Conservation (phyloP, 73 alveolate genomes). For the Effrenium voratum region DNA sequence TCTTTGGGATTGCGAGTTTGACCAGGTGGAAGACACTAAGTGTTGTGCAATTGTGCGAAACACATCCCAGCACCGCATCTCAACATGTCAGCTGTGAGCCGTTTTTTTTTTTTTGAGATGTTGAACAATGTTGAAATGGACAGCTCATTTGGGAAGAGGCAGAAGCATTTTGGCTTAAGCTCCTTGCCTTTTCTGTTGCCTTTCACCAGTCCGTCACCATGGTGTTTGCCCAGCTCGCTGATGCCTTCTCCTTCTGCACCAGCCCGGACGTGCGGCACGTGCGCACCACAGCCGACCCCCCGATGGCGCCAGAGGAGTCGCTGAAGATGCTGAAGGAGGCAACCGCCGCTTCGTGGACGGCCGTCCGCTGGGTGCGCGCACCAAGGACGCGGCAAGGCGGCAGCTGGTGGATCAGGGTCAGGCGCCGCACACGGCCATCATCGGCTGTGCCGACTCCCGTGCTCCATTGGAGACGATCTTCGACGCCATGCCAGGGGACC, state of each 20-base stretch:
- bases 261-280: not conserved
- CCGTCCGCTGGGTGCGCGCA: not conserved
- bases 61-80: too few species aligned
- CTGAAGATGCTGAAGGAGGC: constrained; percentile 1
- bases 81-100: too few species aligned
- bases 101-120: too few species aligned
- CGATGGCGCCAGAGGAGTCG: constrained; percentile 2
- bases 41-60: too few species aligned
- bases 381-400: not conserved
- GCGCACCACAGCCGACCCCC: constrained; percentile 18
- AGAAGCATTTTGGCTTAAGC: too few species aligned
- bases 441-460: constrained; percentile 31
- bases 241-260: constrained; percentile 8
- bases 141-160: too few species aligned
- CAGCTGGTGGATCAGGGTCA: constrained; percentile 27
- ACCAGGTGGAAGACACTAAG: too few species aligned
- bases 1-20: too few species aligned
- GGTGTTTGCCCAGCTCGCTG: not conserved
- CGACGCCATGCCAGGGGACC: not conserved
- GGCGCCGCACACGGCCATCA: constrained; percentile 44
- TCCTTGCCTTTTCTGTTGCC: too few species aligned
- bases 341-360: constrained; percentile 40
- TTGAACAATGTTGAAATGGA: too few species aligned
- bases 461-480: constrained; percentile 17
- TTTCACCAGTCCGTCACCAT: too few species aligned